These are phyloP conservation scores for Clarireedia monteithiana DNA, from an alignment of 2,329 filamentous ascomycete genomes.

Conservation along the genomic window DNA sequence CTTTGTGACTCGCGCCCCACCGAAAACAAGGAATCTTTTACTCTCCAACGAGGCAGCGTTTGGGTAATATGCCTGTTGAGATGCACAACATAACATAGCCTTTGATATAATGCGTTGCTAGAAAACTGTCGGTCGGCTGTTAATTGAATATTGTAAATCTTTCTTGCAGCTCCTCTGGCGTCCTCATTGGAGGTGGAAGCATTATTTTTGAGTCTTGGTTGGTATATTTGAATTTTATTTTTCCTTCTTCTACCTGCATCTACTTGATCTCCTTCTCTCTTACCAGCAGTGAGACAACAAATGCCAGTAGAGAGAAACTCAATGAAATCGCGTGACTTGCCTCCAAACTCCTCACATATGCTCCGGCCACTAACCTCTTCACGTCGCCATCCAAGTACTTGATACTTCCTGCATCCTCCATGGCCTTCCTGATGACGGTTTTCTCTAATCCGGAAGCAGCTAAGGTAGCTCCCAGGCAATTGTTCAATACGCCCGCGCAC, in stretches of 20 bases:
- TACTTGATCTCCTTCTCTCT: constrained; percentile 3
- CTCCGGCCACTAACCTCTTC: constrained; percentile 14
- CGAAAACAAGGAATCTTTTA: no score
- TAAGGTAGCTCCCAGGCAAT: neutral
- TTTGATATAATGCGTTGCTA: no score
- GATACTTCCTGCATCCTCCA: constrained; percentile 17
- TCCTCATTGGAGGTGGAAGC: no score
- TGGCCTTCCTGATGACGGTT: constrained; percentile 11
- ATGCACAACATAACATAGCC: no score
- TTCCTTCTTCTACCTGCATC: neutral
- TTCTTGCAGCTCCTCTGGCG: no score
- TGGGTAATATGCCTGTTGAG: no score
- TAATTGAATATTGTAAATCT: no score
- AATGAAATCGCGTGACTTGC: constrained; percentile 18
- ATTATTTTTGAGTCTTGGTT: neutral
- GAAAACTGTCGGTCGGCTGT: no score
- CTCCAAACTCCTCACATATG: constrained; percentile 22
- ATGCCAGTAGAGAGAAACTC: constrained; percentile 9
- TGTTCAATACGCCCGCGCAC: constrained; percentile 7
- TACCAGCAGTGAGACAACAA: constrained; percentile 5
- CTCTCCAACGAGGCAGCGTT: no score
- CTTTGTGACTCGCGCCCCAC: no score
- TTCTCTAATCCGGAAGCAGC: constrained; percentile 9
- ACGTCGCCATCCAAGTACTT: constrained; percentile 10
- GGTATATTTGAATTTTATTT: neutral